Base-by-base conservation (phyloP, 192 early-diverging fungal genomes). In the Rhizoclosmatium globosum region DNA sequence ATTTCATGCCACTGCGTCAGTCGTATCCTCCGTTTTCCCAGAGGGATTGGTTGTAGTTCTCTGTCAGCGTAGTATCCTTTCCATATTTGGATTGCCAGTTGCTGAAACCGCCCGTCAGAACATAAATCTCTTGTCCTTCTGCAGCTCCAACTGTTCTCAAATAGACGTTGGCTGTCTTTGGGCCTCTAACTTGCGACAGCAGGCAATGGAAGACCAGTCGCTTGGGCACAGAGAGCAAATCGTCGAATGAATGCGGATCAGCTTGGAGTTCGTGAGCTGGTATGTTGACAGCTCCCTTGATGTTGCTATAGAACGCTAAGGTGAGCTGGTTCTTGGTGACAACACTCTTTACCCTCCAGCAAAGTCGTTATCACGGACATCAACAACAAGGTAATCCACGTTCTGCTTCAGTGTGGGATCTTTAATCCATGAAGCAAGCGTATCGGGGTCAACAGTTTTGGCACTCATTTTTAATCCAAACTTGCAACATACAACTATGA, bases 151-250 rank as follows among this genome's bases (percentile, higher is more conserved):
- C 19, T 41, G 15, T 64, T 46, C 11, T 59, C 47, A 78, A 21
- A 70, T 84, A 86, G 31, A 61, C 43, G 43, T 74, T 77, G 11
- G 85, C 85, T 64, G 75, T 66, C 65, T 84, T 84, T 41, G 85
- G 85, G 4, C 85, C 85, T 4, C 85, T 77, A 1, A 86, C 85
- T 85, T 97, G 95, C 21, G 94, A 96, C 23, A 95, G 79, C 2
- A 94, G 92, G 74, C 96, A 98, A 78, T 97, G 95, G 73, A 98
- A 97, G 74, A 93, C 85, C 2, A 98, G 75, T 38, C 83, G 70
- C 1, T 93, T 93, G 3, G 94, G 89, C 42, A 77, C 68, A 19
- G 38, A 19, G 38, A 86, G 71, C 19, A 59, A 44, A 19, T 64
- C 57, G 1, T 66, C 42, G 31, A 79, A 43, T 90, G 43, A 6